Conservation (phyloP, 495 filamentous ascomycete genomes). For the Jackrogersella multiformis region DNA sequence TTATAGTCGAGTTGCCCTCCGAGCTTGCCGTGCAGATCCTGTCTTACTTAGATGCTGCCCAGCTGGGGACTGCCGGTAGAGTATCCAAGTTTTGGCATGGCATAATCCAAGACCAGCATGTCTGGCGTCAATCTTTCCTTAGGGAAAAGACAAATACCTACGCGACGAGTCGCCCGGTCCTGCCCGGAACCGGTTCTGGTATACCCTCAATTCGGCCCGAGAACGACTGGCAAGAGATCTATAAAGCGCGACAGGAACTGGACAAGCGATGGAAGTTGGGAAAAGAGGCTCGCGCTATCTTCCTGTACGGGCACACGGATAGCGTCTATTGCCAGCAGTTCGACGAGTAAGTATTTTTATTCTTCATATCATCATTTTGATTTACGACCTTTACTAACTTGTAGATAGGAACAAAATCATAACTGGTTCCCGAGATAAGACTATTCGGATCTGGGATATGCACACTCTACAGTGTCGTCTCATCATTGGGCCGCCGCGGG, state of each 20-base stretch:
- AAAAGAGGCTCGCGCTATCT: slow-evolving; percentile 76
- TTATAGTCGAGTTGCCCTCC: slow-evolving; percentile 69
- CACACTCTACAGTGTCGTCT: slow-evolving; percentile 81
- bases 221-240: slow-evolving; percentile 88
- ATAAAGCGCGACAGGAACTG: slow-evolving; percentile 75
- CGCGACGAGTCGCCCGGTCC: slow-evolving; percentile 57
- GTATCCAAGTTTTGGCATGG: slow-evolving; percentile 72
- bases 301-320: slow-evolving; percentile 90
- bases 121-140: slow-evolving; percentile 84
- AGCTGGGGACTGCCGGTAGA: slow-evolving; percentile 66
- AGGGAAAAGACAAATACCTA: slow-evolving; percentile 66
- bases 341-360: slow-evolving; percentile 75
- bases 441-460: slow-evolving; percentile 95
- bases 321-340: slow-evolving; percentile 98
- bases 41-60: slow-evolving; percentile 72
- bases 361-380: background rate
- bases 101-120: slow-evolving; percentile 69
- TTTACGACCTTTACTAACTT: slow-evolving; percentile 34
- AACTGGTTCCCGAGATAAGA: slow-evolving; percentile 93
- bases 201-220: slow-evolving; percentile 58
- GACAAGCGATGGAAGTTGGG: slow-evolving; percentile 81
- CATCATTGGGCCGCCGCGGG: slow-evolving; percentile 72
- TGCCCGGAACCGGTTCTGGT: slow-evolving; percentile 58
- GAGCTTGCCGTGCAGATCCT: slow-evolving; percentile 81
- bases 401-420: slow-evolving; percentile 83